Base-by-base conservation (phyloP, 2,329 filamentous ascomycete genomes). In the Trichoderma sp. region DNA sequence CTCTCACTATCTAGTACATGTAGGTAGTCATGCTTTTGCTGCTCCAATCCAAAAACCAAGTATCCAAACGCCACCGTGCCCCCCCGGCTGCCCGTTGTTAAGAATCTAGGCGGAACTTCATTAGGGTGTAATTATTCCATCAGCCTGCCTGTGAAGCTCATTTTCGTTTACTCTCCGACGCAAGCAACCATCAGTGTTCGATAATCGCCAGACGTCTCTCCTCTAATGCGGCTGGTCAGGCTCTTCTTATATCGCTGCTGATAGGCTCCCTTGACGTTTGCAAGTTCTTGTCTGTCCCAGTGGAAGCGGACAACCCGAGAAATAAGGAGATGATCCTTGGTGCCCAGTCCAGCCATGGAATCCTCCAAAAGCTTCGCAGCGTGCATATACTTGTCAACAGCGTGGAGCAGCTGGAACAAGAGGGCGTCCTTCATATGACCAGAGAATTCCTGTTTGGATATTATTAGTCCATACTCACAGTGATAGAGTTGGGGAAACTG, bases 391-490 rank as follows among this genome's bases (percentile, higher is more conserved):
- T 91, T 92, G 80, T 97, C 93, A 6, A 87, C 83, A 3, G 92
- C 95, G 14, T 90, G 85, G 13, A 87, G 86, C n/a, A 97, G 83
- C 79, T 97, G 93, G 77, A 89, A 89, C 31, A 96, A 81, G 0
- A 98, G 86, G 0, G 93, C 93, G 19, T 92, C 88, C 78, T 94
- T 85, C 94, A 98, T 97, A 77, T 98, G 95, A 0, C 95, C 95
- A 0, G 90, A 92, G 80, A 97, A 97, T 75, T 96, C 89, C 82
- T 90, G 70, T 10, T 29, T 37, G 2, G 21, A 47, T 13, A 29
- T 49, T 29, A 40, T 70, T 47, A 70, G 68, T n/a, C 21, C 31
- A 19, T 43, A 10, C n/a, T 24, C n/a, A 35, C 10, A 56, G 40
- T 43, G 11, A 47, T 47, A 13, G n/a, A 11, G 27, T 10, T 19